Base-by-base conservation (phyloP, 257 asterid genomes). In the Schizonepeta tenuifolia region DNA sequence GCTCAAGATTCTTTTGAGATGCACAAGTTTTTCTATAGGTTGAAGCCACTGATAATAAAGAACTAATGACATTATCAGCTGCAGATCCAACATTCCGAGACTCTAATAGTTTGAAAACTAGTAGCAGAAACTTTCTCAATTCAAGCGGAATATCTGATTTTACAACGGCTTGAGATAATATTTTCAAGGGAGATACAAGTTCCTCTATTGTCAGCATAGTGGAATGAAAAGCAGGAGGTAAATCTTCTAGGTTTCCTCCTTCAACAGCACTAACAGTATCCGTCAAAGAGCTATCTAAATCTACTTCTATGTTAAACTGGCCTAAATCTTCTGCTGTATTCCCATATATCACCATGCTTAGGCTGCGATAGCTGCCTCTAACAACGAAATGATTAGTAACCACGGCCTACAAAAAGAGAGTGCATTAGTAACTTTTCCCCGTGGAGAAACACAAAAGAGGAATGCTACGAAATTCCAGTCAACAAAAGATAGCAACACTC, bases 331-430 rank as follows among this genome's bases (percentile, higher is more conserved):
- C 97, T 0, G 97, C 90, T 54, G 96, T 90, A 77, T 91, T 91
- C 56, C 99, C 99, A 76, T 92, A 95, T 75, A 95, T 77, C 69
- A 95, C 99, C 95, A 95, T 83, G 87, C 96, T 95, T 56, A 95
- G 91, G 90, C 90, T 88, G 72, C 95, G 95, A 82, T 90, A 95
- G 92, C 95, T 92, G 78, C 99, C 99, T 78, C 99, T 86, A 31
- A 95, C 84, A 62, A 91, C 98, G 90, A 95, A 81, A 92, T 92
- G 99, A 81, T 78, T 92, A 73, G 99, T 92, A 65, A 95, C 90
- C 80, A 87, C 79, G 61, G 90, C 93, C 99, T 95, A 84, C 81
- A 74, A 81, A 51, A 65, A 78, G 59, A 71, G 51, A 56, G 31
- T 49, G 70, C 70, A 80, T 67, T 35, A 74, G 79, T 58, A 75